phyloP scores from a whole-genome alignment of 257 asterid species.

The Verbena officinalis region DNA sequence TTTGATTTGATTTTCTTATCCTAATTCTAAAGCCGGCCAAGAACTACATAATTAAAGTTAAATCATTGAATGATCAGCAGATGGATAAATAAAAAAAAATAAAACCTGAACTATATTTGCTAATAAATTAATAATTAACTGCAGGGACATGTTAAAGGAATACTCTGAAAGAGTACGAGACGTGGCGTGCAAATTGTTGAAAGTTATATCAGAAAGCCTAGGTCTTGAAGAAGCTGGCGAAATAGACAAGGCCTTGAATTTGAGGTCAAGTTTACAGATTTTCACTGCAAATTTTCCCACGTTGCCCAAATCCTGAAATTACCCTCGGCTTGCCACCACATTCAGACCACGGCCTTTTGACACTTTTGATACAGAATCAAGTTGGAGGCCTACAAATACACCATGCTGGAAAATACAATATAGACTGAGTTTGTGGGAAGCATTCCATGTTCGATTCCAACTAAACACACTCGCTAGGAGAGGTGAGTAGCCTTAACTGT shows the following conservation, averaged over 20 bases:
- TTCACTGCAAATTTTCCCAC: slow-evolving; percentile 61
- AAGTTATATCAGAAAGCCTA: slow-evolving; percentile 53
- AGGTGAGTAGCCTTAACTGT: too few relatives aligned
- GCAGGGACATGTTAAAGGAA: slow-evolving; percentile 47
- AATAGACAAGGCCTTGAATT: slow-evolving; percentile 37
- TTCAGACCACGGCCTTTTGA: slow-evolving; percentile 81
- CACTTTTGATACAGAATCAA: slow-evolving; percentile 63
- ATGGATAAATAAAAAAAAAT: too few relatives aligned
- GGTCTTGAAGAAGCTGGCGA: slow-evolving; percentile 58
- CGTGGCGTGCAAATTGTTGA: slow-evolving; percentile 38
- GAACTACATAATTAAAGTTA: too few relatives aligned
- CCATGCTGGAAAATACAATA: slow-evolving; percentile 51
- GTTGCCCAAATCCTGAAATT: slow-evolving; percentile 65
- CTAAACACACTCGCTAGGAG: too few relatives aligned
- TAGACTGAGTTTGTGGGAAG: too few relatives aligned
- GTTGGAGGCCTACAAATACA: slow-evolving; percentile 70
- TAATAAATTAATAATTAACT: too few relatives aligned
- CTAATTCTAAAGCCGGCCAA: too few relatives aligned
- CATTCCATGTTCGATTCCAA: too few relatives aligned
- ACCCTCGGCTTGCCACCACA: slow-evolving; percentile 78
- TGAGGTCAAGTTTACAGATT: slow-evolving; percentile 48
- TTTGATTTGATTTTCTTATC: too few relatives aligned
- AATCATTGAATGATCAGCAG: too few relatives aligned
- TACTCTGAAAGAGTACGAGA: slow-evolving; percentile 45
- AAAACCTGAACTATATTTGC: too few relatives aligned